Base-by-base conservation (phyloP, 345 rosid genomes). In the Gossypium thurberi region DNA sequence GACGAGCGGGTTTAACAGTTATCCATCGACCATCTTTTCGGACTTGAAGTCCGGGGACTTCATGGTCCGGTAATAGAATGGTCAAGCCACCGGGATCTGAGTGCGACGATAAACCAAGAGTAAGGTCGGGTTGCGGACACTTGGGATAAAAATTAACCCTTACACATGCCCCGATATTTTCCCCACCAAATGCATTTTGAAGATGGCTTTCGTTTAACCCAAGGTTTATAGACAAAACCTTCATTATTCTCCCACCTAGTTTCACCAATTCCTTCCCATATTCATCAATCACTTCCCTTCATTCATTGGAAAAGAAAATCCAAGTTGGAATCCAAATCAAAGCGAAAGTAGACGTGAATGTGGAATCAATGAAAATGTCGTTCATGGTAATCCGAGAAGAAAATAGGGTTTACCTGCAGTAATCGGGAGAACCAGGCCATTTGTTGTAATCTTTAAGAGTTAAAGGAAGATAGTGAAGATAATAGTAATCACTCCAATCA, bases 61-160 rank as follows among this genome's bases (percentile, higher is more conserved):
- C 78, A 55, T 84, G 75, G 43, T 92, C 98, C 26, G 98, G 96
- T 75, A 95, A 78, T 50, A 95, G 86, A 26, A 95, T 23, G 55
- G 99, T 95, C 86, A 92, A 62, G 65, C 98, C 98, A 0, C 98
- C 98, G 0, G 99, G 99, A 58, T 95, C 99, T 1, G 99, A 92
- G 79, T 95, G 99, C 0, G 97, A 77, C 0, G 99, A 92, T 40
- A 95, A 79, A 8, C 99, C 98, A 0, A 92, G 91, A 4, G 99
- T 80, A 58, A 95, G 70, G 52, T 90, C 92, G 2, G 99, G 99
- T 40, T 90, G 94, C 2, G 99, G 99, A 76, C 99, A 95, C 69
- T 85, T 92, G 0, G 99, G 98, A 77, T 95, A 95, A 75, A 87
- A 95, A 48, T 95, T 95, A 25, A 89, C 89, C 76, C 98, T 86